Conservation (phyloP, 23 red algal genomes). For the Gracilaria gracilis region DNA sequence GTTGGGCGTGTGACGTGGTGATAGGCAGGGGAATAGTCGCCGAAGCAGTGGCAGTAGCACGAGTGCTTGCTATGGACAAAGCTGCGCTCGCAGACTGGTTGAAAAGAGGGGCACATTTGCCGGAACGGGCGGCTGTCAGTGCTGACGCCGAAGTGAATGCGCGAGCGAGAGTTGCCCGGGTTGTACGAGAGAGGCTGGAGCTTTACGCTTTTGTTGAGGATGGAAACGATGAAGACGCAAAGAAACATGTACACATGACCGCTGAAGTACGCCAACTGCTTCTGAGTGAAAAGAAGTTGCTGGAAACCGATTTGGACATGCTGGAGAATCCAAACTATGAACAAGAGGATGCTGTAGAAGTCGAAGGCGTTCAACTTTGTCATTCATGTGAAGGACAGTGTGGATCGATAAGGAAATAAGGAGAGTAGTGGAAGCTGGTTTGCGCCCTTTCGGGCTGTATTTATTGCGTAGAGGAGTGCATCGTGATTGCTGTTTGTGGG, state of each 20-base stretch:
- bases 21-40: background rate
- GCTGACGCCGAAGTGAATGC: constrained; percentile 21
- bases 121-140: constrained; percentile 7
- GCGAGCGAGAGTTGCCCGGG: background rate
- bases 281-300: constrained; percentile 31
- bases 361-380: background rate
- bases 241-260: background rate
- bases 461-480: no score
- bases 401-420: no score
- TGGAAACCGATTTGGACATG: constrained; percentile 10
- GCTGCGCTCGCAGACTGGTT: constrained; percentile 16
- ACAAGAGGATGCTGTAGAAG: background rate
- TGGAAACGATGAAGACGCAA: background rate
- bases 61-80: constrained; percentile 46
- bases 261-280: constrained; percentile 4
- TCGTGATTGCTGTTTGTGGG: no score
- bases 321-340: background rate
- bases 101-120: constrained; percentile 12
- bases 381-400: constrained; percentile 3
- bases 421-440: no score
- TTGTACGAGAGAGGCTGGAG: background rate
- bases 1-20: background rate
- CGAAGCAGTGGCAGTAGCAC: constrained; percentile 31
- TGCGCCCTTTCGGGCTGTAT: no score
- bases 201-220: background rate